Conservation (phyloP, 192 early-diverging fungal species). For the Umbelopsis vinacea region DNA sequence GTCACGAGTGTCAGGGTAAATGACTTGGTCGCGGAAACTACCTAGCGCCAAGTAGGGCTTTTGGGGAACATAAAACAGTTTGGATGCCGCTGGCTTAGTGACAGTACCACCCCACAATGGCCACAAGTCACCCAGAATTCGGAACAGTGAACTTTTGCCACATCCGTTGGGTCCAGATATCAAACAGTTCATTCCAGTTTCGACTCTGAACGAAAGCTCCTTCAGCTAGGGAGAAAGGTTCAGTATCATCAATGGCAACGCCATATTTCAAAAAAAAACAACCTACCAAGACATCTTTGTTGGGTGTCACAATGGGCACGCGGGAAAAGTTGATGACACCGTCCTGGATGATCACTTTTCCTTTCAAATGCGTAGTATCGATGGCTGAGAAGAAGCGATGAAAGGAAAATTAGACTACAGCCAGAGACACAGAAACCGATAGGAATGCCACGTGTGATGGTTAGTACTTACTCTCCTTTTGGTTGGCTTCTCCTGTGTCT, state of each 20-base stretch:
- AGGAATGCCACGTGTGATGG: not conserved
- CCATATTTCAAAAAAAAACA: not conserved
- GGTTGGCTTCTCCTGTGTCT: slow-evolving; percentile 37
- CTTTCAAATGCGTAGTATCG: slow-evolving; percentile 53
- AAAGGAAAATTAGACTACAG: no score
- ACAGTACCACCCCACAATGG: slow-evolving; percentile 65
- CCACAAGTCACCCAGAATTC: slow-evolving; percentile 69
- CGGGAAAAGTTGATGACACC: slow-evolving; percentile 70
- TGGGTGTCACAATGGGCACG: slow-evolving; percentile 80
- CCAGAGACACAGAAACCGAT: not conserved
- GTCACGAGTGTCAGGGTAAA: slow-evolving; percentile 79
- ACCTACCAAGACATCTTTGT: slow-evolving; percentile 61
- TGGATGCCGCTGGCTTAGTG: slow-evolving; percentile 58
- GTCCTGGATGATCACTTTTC: slow-evolving; percentile 53
- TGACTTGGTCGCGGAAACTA: slow-evolving; percentile 82
- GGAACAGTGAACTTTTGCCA: slow-evolving; percentile 67
- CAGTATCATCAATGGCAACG: not conserved
- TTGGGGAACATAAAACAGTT: slow-evolving; percentile 89
- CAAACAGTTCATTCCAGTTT: slow-evolving; percentile 74
- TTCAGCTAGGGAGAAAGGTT: slow-evolving; percentile 49
- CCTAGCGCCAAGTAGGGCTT: slow-evolving; percentile 82
- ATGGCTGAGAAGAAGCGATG: slow-evolving; percentile 33
- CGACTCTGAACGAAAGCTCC: slow-evolving; percentile 71
- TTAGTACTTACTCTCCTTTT: slow-evolving; percentile 32
- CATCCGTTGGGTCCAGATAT: slow-evolving; percentile 71